These are phyloP conservation scores for Fusarium sp. DNA, from an alignment of 2,329 filamentous ascomycete species.

Conservation along the genomic window DNA sequence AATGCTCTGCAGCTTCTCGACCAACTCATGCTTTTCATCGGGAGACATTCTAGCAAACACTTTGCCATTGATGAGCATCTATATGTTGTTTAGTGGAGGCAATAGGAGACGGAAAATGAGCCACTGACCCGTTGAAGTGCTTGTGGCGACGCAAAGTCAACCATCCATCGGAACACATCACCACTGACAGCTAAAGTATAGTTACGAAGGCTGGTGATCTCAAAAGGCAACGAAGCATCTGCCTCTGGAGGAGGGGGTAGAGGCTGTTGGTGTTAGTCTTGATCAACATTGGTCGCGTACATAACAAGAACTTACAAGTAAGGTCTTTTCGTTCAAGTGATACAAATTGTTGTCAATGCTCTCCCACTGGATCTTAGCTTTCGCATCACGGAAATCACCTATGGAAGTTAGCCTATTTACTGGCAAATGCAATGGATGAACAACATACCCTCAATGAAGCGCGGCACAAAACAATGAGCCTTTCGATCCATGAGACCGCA, in stretches of 20 bases:
- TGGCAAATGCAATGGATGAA: rapidly evolving
- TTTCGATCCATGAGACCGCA: constrained; percentile 84
- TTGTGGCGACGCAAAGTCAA: constrained; percentile 88
- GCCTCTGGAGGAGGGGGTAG: constrained; percentile 74
- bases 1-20: constrained; percentile 96
- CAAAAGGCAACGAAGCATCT: constrained; percentile 87
- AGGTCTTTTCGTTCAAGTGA: constrained; percentile 80
- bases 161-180: constrained; percentile 95
- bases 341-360: constrained; percentile 89
- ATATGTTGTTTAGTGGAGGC: constrained; percentile 18
- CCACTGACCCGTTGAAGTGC: constrained; percentile 74
- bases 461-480: constrained; percentile 92
- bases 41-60: constrained; percentile 99
- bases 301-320: constrained; percentile 65
- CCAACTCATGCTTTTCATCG: constrained; percentile 97
- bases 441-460: constrained; percentile 77
- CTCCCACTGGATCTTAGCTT: constrained; percentile 85
- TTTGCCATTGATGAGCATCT: constrained; percentile 92
- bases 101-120: not conserved
- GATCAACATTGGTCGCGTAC: not conserved
- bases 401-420: constrained; percentile 18
- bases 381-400: constrained; percentile 79
- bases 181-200: constrained; percentile 92
- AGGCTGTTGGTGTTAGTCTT: constrained; percentile 63
- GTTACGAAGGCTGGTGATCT: constrained; percentile 82